Base-by-base conservation (phyloP, 305 asterid species). In the Fraxinus dipetala region DNA sequence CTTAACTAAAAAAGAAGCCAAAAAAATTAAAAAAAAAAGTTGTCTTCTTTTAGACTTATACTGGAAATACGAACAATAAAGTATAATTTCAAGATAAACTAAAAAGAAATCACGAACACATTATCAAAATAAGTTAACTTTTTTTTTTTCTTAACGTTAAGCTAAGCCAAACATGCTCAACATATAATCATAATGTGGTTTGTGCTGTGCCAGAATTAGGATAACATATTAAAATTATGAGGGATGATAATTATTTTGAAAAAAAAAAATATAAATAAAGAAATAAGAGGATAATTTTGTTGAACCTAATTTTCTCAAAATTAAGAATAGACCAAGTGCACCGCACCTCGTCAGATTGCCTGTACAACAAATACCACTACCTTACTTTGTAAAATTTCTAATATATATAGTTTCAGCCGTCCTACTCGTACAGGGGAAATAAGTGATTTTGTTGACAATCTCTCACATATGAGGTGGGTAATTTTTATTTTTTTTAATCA, bases 241-340 rank as follows among this genome's bases (percentile, higher is more conserved):
- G 54, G 16, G 74, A 81, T 81, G 16, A 76, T 80, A 43, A 63
- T 5, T 31, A 26, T 35, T 67, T 67, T 32, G 11, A 51, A 78
- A 35, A 59, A 76, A 31, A 6, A 72, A n/a, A n/a, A n/a, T n/a
- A n/a, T 34, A 67, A 72, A 35, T 67, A 70, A 35, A 85, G 70
- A 28, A 69, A 51, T 65, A 14, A 24, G 75, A 70, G 26, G 75
- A 78, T 78, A 72, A 82, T 65, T 80, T 48, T 65, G 76, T 74
- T 30, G n/a, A 80, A 72, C 32, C 18, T 5, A 28, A 54, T 26
- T 56, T 63, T 59, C 32, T 43, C 63, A 61, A 75, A 83, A 69
- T 73, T 10, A 83, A 79, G 73, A 83, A 54, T 34, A 35, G 86
- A 78, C 88, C 79, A 24, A 16, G 34, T 87, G 77, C 89, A 77